phyloP scores from a whole-genome alignment of 306 rosid species.

The Rosa lucieae region DNA sequence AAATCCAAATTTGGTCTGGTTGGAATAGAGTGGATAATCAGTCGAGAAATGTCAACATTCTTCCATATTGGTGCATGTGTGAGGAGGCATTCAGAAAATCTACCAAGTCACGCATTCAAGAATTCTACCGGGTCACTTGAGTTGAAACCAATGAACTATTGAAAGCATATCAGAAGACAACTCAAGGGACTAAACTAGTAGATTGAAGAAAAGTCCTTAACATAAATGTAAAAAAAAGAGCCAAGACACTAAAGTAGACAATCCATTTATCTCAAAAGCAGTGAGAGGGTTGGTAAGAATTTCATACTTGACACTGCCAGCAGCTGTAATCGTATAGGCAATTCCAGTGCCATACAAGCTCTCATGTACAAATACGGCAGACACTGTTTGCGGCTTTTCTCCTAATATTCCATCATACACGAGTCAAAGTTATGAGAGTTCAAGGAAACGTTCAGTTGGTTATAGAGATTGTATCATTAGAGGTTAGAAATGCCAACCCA shows the following conservation, averaged over 20 bases:
- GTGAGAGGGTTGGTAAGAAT: background rate
- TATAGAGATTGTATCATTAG: background rate
- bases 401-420: slow-evolving; percentile 21
- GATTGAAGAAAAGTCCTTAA: background rate
- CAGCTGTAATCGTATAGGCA: slow-evolving; percentile 59
- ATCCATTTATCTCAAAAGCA: background rate
- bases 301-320: slow-evolving; percentile 50
- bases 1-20: too few relatives aligned
- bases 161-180: too few relatives aligned
- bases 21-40: too few relatives aligned
- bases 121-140: too few relatives aligned
- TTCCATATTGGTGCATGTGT: too few relatives aligned
- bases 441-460: background rate
- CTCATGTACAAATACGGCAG: slow-evolving; percentile 30
- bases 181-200: background rate
- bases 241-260: background rate
- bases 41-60: too few relatives aligned
- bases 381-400: slow-evolving; percentile 5
- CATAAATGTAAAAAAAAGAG: background rate
- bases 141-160: too few relatives aligned
- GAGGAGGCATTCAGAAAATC: too few relatives aligned
- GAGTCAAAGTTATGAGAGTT: background rate
- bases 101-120: too few relatives aligned
- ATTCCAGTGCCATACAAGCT: slow-evolving; percentile 38
- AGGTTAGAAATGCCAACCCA: slow-evolving; percentile 26